Percentiles rank a stretch among this genome's conserved stretches.
phyloP scores from a whole-genome alignment of 2,329 filamentous ascomycete species.

The Beauveria sp. region DNA sequence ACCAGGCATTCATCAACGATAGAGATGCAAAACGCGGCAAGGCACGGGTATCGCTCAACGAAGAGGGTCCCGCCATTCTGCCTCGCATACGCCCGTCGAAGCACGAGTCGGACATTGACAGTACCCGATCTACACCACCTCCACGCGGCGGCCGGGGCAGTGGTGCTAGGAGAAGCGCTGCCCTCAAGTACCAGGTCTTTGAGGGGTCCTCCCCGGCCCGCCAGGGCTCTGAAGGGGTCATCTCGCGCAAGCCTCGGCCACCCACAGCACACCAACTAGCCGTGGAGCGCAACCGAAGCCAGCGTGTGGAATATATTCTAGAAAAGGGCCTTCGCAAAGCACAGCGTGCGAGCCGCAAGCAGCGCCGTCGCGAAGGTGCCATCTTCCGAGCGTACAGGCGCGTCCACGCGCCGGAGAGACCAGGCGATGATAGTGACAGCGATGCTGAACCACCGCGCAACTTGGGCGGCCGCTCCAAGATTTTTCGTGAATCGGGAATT shows the following conservation, averaged over 20 bases:
- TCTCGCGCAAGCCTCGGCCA: conserved; percentile 59
- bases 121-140: conserved; percentile 36
- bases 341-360: conserved; percentile 56
- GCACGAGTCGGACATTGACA: conserved; percentile 44
- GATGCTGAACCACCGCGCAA: conserved; percentile 38
- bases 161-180: conserved; percentile 32
- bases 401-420: conserved; percentile 46
- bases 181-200: conserved; percentile 52
- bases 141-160: conserved; percentile 24
- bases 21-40: conserved; percentile 52
- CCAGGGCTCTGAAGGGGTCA: conserved; percentile 46
- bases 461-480: conserved; percentile 22
- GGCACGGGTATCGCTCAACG: conserved; percentile 30
- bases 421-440: conserved; percentile 56
- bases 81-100: conserved; percentile 56
- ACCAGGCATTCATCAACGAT: conserved; percentile 60
- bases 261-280: conserved; percentile 77
- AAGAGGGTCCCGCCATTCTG: conserved; percentile 52
- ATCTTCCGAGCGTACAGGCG: conserved; percentile 61
- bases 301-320: conserved; percentile 75
- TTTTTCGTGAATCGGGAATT: conserved; percentile 50
- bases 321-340: conserved; percentile 63
- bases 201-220: conserved; percentile 55
- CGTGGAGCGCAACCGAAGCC: conserved; percentile 68
- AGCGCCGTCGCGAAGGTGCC: conserved; percentile 56